These are phyloP conservation scores for Termitomyces sp. DNA, from an alignment of 768 basidiomycete species.

Conservation along the genomic window DNA sequence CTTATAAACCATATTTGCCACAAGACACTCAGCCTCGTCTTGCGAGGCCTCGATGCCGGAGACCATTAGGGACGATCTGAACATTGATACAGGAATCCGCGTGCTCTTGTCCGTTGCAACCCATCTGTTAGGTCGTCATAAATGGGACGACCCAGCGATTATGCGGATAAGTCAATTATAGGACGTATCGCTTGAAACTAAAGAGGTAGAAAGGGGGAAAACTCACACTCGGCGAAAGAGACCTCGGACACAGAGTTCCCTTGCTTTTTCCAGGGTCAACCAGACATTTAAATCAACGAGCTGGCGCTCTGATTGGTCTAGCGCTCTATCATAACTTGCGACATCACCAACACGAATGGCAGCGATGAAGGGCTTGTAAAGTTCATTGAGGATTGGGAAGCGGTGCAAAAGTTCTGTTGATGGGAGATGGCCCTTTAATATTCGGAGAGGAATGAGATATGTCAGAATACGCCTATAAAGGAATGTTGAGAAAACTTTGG, in stretches of 20 bases:
- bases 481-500: background rate
- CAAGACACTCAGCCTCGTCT: conserved; percentile 89
- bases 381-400: conserved; percentile 64
- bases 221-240: conserved; percentile 76
- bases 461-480: conserved; percentile 74
- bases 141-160: background rate
- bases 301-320: conserved; percentile 63
- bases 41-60: conserved; percentile 63
- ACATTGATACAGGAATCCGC: conserved; percentile 75
- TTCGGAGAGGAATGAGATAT: conserved; percentile 84
- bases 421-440: conserved; percentile 85
- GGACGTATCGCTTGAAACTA: conserved; percentile 3
- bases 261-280: conserved; percentile 80
- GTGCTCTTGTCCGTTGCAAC: conserved; percentile 65
- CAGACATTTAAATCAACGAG: conserved; percentile 86
- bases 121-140: conserved; percentile 50
- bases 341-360: conserved; percentile 80
- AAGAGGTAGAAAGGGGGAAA: background rate
- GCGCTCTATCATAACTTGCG: conserved; percentile 69
- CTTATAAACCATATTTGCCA: conserved; percentile 94
- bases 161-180: background rate
- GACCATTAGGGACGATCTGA: conserved; percentile 68
- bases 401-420: conserved; percentile 61
- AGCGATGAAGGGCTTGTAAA: conserved; percentile 76
- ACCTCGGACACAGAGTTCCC: conserved; percentile 81